Percentiles rank a stretch among this genome's conserved stretches.
These are phyloP conservation scores for Grosmannia clavigera DNA, from an alignment of 2,329 filamentous ascomycete genomes.

Conservation along the genomic window DNA sequence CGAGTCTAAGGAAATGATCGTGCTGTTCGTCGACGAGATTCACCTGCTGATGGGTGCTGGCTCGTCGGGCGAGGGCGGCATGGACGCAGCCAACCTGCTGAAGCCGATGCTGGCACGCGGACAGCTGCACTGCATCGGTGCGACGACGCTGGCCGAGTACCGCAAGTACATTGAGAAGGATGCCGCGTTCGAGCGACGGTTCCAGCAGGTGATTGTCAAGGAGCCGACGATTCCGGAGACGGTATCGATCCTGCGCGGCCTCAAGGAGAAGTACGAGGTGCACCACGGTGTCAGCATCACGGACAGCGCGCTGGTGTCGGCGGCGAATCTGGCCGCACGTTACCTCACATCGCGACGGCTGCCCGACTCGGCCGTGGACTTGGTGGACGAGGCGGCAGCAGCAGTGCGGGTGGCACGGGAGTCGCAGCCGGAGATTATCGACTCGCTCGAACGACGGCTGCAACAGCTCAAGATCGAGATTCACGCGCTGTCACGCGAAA, in stretches of 20 bases:
- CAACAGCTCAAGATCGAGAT: conserved; percentile 96
- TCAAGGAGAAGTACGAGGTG: conserved; percentile 97
- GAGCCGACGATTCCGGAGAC: conserved; percentile 83
- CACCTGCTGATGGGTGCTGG: conserved; percentile 97
- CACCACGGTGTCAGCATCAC: conserved; percentile 97
- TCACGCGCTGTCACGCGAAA: conserved; percentile 83
- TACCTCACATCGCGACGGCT: conserved; percentile 86
- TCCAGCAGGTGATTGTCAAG: conserved; percentile 96
- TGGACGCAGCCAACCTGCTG: conserved; percentile 95
- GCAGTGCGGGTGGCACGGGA: conserved; percentile 93
- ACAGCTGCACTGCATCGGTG: conserved; percentile 94
- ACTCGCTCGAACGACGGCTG: conserved; percentile 81
- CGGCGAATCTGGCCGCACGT: conserved; percentile 82
- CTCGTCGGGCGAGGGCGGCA: conserved; percentile 86
- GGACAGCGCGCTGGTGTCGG: conserved; percentile 81
- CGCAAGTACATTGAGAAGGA: conserved; percentile 99
- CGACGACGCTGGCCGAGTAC: conserved; percentile 89
- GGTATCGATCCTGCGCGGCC: conserved; percentile 90
- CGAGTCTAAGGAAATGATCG: conserved; percentile 89
- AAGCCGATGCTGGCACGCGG: conserved; percentile 97
- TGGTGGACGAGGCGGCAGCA: conserved; percentile 91
- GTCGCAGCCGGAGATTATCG: conserved; percentile 90
- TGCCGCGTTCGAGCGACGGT: conserved; percentile 91
- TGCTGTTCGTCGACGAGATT: conserved; percentile 97
- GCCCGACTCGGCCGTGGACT: conserved; percentile 90